Conservation (phyloP, 768 basidiomycete species). For the Amylocystis lapponica region DNA sequence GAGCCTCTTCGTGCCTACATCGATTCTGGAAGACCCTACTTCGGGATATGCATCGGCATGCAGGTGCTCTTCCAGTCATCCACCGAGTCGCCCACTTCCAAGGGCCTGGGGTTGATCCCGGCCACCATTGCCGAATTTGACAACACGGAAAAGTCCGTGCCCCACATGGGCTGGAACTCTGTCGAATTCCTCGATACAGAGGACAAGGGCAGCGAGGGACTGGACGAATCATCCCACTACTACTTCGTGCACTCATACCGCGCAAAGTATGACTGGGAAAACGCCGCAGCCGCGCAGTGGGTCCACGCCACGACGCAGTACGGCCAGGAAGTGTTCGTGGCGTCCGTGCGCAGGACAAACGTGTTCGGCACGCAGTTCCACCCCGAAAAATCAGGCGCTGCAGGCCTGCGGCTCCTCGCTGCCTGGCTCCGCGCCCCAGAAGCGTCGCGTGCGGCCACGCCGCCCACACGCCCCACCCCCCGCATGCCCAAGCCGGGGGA, state of each 20-base stretch:
- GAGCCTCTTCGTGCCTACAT: slow-evolving; percentile 82
- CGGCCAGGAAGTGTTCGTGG: slow-evolving; percentile 88
- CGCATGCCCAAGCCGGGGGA: slow-evolving; percentile 42
- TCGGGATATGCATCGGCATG: slow-evolving; percentile 98
- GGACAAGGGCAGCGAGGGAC: slow-evolving; percentile 36
- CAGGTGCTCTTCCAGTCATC: slow-evolving; percentile 92
- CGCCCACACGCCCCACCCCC: slow-evolving; percentile 29
- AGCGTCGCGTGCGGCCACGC: slow-evolving; percentile 30
- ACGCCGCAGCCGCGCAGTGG: slow-evolving; percentile 64
- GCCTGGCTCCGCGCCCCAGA: slow-evolving; percentile 69
- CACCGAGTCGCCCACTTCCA: slow-evolving; percentile 57
- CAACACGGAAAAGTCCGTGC: slow-evolving; percentile 75
- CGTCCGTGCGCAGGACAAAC: slow-evolving; percentile 75
- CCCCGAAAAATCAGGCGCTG: slow-evolving; percentile 92
- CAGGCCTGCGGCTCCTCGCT: slow-evolving; percentile 76
- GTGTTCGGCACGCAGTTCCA: slow-evolving; percentile 96
- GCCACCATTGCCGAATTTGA: slow-evolving; percentile 71
- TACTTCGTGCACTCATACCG: slow-evolving; percentile 98
- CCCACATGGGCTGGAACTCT: slow-evolving; percentile 97
- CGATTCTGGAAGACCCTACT: slow-evolving; percentile 84
- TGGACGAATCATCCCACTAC: slow-evolving; percentile 61
- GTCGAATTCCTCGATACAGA: slow-evolving; percentile 52
- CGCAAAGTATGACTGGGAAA: slow-evolving; percentile 62
- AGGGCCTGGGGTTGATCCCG: slow-evolving; percentile 86
- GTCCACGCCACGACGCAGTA: slow-evolving; percentile 87